phyloP scores from a whole-genome alignment of 257 asterid genomes.

The Jacaranda mimosifolia region DNA sequence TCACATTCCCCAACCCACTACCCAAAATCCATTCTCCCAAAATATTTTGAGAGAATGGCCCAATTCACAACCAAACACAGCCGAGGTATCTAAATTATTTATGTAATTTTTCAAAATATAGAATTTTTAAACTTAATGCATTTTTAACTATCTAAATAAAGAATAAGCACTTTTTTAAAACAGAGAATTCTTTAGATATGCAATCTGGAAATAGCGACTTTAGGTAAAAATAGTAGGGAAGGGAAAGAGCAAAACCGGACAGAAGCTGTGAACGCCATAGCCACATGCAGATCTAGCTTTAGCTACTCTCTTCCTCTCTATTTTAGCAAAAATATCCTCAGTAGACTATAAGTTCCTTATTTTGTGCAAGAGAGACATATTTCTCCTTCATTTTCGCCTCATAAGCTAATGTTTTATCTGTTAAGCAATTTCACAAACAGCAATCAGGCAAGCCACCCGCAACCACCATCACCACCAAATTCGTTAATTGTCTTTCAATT shows the following conservation, averaged over 20 bases:
- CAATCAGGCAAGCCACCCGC: constrained; percentile 35
- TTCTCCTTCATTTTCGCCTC: constrained; percentile 10
- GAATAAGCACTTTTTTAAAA: too few species aligned
- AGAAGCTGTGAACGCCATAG: constrained; percentile 32
- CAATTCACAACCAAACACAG: too few species aligned
- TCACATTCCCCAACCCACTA: too few species aligned
- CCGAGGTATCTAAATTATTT: background rate
- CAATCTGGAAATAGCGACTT: constrained; percentile 21
- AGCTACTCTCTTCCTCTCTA: constrained; percentile 31
- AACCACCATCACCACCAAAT: constrained; percentile 2
- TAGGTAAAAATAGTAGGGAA: background rate
- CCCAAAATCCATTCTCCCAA: too few species aligned
- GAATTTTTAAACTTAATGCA: too few species aligned
- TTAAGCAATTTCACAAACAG: constrained; percentile 48
- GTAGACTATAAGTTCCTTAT: constrained; percentile 5
- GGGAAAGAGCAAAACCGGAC: constrained; percentile 35
- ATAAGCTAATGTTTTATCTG: constrained; percentile 31
- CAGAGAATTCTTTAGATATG: too few species aligned
- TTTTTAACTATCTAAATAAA: too few species aligned
- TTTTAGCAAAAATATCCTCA: constrained; percentile 42
- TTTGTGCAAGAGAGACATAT: background rate
- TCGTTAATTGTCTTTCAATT: constrained; percentile 1
- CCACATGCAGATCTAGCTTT: constrained; percentile 44
- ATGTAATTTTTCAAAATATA: too few species aligned
- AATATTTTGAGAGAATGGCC: too few species aligned